Evolutionary conservation across 1,284 basidiomycete genomes (phyloP), one percentile per base, ranked within the genome.

Genomic region (Golubevia sp.): DNA sequence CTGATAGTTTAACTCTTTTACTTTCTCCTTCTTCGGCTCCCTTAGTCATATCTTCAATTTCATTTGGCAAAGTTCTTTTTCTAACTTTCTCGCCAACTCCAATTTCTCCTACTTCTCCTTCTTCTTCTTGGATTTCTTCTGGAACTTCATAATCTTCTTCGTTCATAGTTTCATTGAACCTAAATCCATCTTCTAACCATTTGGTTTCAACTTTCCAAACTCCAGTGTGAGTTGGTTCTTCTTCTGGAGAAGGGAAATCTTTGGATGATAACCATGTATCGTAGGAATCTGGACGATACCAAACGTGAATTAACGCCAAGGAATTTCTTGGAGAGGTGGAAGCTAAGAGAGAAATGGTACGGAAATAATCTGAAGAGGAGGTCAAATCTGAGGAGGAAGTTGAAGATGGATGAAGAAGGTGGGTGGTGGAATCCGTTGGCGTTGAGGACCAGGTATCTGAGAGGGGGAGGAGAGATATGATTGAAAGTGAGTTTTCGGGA

Each of bases 271-370:
- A 69, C 81, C 81, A 83, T n/a, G 79, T 80, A 61, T 83, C 81
- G 68, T 82, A 82, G n/a, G 81, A 83, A 62, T 83, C 79, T 25
- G 81, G 81, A 7, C 81, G 69, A 67, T 83, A 83, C 81, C 81
- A 83, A 25, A 83, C 81, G 63, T 83, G 81, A 49, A 83, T 78
- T 48, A 83, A 71, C 5, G 80, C 76, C 13, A 58, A 25, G 18
- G 38, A 18, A 21, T 74, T 68, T n/a, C 71, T 70, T 18, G 66
- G 66, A 54, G 66, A 65, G 15, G 64, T 53, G n/a, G 56, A 51
- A 18, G 27, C 25, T 23, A 48, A 48, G n/a, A 70, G 67, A 3
- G 81, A 74, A 5, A 83, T 62, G n/a, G 79, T 77, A 30, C 81
- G 67, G 73, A 82, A 82, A 60, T 78, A 83, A 51, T 82, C 79